Evolutionary conservation across 1,284 basidiomycete species (phyloP).

Genomic region (Tranzscheliella williamsii): DNA sequence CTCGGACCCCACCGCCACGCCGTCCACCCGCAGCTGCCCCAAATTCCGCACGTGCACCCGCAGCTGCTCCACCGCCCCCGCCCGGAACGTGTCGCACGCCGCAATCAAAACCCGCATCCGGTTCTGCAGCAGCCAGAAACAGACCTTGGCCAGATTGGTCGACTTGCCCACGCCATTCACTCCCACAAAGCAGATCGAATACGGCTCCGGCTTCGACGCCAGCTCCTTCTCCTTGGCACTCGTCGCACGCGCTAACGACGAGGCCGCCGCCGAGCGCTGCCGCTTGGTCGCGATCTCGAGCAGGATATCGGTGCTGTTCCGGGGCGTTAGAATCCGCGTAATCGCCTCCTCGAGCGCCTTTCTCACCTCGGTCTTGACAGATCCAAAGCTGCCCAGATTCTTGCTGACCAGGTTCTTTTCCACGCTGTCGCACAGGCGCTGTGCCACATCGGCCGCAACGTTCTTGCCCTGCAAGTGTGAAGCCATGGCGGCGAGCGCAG

Average conservation of each 20-base stretch:
- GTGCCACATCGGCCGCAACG: constrained; percentile 91
- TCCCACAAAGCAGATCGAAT: constrained; percentile 95
- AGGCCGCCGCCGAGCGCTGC: constrained; percentile 41
- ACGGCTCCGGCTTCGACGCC: constrained; percentile 71
- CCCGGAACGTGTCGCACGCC: constrained; percentile 97
- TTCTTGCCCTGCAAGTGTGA: constrained; percentile 98
- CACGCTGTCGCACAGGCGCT: constrained; percentile 90
- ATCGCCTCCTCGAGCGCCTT: constrained; percentile 81
- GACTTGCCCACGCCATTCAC: constrained; percentile 99
- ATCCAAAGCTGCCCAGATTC: constrained; percentile 57
- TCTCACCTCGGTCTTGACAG: constrained; percentile 80
- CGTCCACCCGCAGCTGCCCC: constrained; percentile 70
- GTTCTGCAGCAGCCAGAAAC: constrained; percentile 98
- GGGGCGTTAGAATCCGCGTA: constrained; percentile 92
- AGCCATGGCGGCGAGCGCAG: constrained; percentile 90
- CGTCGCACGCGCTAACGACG: constrained; percentile 58
- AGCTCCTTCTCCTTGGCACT: constrained; percentile 60
- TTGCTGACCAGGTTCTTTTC: constrained; percentile 85
- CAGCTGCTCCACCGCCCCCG: constrained; percentile 96
- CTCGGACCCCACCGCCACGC: constrained; percentile 62
- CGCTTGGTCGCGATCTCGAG: constrained; percentile 68
- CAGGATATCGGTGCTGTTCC: constrained; percentile 91
- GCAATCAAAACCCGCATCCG: constrained; percentile 90
- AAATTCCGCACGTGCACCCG: constrained; percentile 95
- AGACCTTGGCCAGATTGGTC: constrained; percentile 96